phyloP scores from a whole-genome alignment of 139 green algal genomes.

The Tetraselmis striata region DNA sequence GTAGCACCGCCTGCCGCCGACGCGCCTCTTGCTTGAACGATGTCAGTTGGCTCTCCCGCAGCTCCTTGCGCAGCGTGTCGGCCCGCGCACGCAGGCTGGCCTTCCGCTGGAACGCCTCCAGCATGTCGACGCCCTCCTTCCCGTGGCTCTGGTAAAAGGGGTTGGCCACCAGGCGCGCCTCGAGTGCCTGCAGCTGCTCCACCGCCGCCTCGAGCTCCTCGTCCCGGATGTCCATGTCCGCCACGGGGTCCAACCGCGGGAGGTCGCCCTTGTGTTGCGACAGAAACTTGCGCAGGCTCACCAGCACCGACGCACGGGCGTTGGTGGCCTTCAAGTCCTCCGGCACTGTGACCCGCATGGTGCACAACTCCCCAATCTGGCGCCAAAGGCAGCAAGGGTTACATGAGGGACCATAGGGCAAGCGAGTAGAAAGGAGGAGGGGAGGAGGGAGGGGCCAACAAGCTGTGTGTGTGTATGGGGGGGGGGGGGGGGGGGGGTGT shows the following conservation, averaged over 20 bases:
- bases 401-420: no score
- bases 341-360: constrained; percentile 72
- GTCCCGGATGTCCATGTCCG: constrained; percentile 78
- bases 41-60: constrained; percentile 26
- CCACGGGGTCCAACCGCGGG: constrained; percentile 70
- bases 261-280: constrained; percentile 27
- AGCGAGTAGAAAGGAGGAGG: no score
- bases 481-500: no score
- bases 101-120: constrained; percentile 25
- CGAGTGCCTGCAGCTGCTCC: constrained; percentile 36
- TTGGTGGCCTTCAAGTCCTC: constrained; percentile 60
- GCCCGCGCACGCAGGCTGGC: constrained; percentile 26
- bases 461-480: no score
- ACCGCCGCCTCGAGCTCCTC: constrained; percentile 24
- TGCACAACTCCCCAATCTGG: constrained; percentile 39
- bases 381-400: no score
- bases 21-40: constrained; percentile 33
- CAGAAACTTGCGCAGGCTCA: constrained; percentile 27
- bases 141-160: constrained; percentile 7
- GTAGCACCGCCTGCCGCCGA: constrained; percentile 58
- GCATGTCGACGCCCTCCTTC: constrained; percentile 6
- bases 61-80: constrained; percentile 16
- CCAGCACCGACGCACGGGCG: constrained; percentile 40
- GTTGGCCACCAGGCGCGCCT: constrained; percentile 28
- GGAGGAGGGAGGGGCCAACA: no score